phyloP scores from a whole-genome alignment of 1,284 basidiomycete genomes.

The Ganoderma sinense region DNA sequence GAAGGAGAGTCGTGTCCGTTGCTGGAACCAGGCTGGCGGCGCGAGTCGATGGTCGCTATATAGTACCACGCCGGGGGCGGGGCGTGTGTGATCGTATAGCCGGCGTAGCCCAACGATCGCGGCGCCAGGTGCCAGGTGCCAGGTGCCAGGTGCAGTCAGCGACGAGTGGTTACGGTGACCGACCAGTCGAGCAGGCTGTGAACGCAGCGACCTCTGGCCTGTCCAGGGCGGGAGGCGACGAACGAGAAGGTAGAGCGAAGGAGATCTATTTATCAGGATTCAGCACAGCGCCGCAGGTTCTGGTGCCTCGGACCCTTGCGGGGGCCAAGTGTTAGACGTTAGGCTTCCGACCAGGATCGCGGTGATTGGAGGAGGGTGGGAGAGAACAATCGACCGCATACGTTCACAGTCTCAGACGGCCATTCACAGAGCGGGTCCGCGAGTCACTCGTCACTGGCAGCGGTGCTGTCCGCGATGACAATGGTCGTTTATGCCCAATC shows the following conservation, averaged over 20 bases:
- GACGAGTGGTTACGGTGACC: neutral
- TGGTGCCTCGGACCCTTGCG: constrained; percentile 8
- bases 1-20: constrained; percentile 3
- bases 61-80: neutral
- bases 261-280: constrained; percentile 16
- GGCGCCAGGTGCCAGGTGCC: neutral
- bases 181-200: constrained; percentile 21
- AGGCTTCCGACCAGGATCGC: neutral
- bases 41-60: constrained; percentile 6
- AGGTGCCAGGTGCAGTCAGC: neutral
- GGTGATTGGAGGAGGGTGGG: constrained; percentile 10
- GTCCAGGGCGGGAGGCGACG: neutral
- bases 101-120: constrained; percentile 6
- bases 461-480: constrained; percentile 10
- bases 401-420: neutral
- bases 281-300: neutral
- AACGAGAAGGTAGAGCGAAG: constrained; percentile 1
- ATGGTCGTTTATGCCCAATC: constrained; percentile 10
- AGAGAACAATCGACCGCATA: constrained; percentile 26
- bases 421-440: constrained; percentile 3
- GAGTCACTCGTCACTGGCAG: neutral
- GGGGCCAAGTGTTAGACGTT: neutral
- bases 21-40: neutral
- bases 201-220: constrained; percentile 24
- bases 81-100: neutral